phyloP scores from a whole-genome alignment of 306 rosid genomes.

The Canavalia ensiformis region DNA sequence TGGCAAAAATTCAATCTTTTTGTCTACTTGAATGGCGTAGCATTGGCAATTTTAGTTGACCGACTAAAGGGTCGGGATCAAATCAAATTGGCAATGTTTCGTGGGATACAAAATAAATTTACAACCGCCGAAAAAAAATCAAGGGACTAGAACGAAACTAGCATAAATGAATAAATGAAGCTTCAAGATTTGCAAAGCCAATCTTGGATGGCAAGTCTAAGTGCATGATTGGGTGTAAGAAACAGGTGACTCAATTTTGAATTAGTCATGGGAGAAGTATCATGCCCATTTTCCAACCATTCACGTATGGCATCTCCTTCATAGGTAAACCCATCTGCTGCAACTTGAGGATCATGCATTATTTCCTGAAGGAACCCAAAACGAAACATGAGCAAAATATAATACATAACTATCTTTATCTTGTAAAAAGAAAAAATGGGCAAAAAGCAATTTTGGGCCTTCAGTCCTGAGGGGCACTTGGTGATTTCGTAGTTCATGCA shows the following conservation, averaged over 20 bases:
- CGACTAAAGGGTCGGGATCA: conserved; percentile 7
- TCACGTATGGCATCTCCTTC: conserved; percentile 91
- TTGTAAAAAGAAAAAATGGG: not conserved
- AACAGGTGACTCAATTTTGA: conserved; percentile 68
- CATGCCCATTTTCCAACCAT: conserved; percentile 80
- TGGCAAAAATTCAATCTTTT: conserved; percentile 21
- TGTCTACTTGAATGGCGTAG: conserved; percentile 1
- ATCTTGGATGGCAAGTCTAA: conserved; percentile 83
- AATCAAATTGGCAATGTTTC: conserved; percentile 20
- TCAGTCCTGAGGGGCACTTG: not conserved
- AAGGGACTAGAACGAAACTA: conserved; percentile 1
- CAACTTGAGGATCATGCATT: conserved; percentile 92
- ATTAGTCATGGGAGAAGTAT: conserved; percentile 92
- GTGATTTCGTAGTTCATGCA: not conserved
- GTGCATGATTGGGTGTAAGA: conserved; percentile 80
- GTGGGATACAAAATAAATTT: conserved; percentile 22
- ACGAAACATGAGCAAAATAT: conserved; percentile 37
- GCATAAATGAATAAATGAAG: conserved; percentile 28
- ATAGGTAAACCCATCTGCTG: conserved; percentile 91
- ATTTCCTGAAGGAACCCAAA: conserved; percentile 72
- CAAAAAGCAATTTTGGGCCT: conserved; percentile 4
- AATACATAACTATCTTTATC: not conserved
- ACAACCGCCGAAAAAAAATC: conserved; percentile 9
- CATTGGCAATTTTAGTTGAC: not conserved
- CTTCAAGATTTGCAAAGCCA: conserved; percentile 85